Evolutionary conservation across 768 basidiomycete genomes (phyloP).

Genomic region (Austroboletus eburneus): DNA sequence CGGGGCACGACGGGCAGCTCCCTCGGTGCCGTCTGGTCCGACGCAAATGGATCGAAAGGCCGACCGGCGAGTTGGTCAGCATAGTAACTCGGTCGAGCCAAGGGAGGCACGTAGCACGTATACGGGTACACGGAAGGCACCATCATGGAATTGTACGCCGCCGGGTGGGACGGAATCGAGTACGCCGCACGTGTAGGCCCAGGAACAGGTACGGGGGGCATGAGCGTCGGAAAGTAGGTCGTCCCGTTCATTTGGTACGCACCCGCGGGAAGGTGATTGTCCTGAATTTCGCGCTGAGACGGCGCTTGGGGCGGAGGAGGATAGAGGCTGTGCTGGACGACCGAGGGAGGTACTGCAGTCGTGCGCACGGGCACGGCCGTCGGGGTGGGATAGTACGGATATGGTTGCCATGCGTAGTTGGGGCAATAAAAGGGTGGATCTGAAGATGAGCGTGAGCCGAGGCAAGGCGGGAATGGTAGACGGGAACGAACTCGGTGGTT

Average conservation of each 20-base stretch:
- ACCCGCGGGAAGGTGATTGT: constrained; percentile 9
- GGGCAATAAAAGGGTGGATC: constrained; percentile 18
- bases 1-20: constrained; percentile 13
- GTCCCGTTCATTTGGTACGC: constrained; percentile 27
- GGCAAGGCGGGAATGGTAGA: too few relatives aligned
- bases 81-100: background rate
- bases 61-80: background rate
- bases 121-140: constrained; percentile 3
- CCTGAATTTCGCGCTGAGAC: background rate
- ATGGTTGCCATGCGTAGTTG: constrained; percentile 7
- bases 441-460: too few relatives aligned
- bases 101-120: constrained; percentile 6
- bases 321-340: constrained; percentile 3
- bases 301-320: background rate
- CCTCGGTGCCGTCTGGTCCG: constrained; percentile 8
- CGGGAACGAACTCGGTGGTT: constrained; percentile 30
- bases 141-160: constrained; percentile 2
- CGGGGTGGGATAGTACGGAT: constrained; percentile 28
- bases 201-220: background rate
- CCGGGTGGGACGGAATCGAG: constrained; percentile 4
- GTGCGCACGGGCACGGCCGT: constrained; percentile 4
- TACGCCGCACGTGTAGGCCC: constrained; percentile 6
- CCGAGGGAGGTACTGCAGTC: background rate
- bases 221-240: constrained; percentile 22
- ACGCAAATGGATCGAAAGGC: constrained; percentile 22